Percentiles rank a stretch among this genome's conserved stretches.
Conservation (phyloP, 345 rosid genomes). For the Aquilaria yunnanensis region DNA sequence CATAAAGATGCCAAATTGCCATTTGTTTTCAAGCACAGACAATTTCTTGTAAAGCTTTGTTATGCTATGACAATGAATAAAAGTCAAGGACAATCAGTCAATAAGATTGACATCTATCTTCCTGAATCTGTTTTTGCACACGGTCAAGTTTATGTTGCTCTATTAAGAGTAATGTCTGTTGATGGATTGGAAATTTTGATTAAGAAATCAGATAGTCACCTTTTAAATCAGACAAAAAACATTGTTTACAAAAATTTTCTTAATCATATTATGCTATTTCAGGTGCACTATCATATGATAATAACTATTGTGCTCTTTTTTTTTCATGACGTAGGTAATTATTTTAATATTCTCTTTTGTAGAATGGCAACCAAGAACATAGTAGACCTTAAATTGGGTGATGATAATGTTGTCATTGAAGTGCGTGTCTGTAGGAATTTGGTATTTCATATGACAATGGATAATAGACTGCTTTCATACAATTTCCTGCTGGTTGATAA, state of each 20-base stretch:
- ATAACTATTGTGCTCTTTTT: background rate
- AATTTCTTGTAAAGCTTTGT: background rate
- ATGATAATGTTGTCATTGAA: too few species aligned
- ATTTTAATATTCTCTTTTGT: too few species aligned
- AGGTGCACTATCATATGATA: background rate
- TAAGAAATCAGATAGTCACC: background rate
- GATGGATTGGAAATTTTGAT: background rate
- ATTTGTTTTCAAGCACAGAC: background rate
- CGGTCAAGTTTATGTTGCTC: background rate
- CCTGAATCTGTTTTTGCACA: background rate
- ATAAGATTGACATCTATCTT: background rate
- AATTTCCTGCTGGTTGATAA: too few species aligned
- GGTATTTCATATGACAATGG: too few species aligned
- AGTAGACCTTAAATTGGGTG: too few species aligned
- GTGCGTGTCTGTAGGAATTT: too few species aligned
- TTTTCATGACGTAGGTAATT: too few species aligned
- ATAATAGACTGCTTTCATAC: too few species aligned
- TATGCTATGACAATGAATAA: constrained; percentile 1
- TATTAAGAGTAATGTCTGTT: background rate
- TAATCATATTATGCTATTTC: background rate
- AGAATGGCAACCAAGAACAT: too few species aligned
- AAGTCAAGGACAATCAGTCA: constrained; percentile 1
- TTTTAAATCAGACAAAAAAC: background rate
- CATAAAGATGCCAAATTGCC: background rate
- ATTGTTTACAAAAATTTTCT: background rate